Base-by-base conservation (phyloP, 176 grass and related monocot genomes). In the Coix lacrymajobi region DNA sequence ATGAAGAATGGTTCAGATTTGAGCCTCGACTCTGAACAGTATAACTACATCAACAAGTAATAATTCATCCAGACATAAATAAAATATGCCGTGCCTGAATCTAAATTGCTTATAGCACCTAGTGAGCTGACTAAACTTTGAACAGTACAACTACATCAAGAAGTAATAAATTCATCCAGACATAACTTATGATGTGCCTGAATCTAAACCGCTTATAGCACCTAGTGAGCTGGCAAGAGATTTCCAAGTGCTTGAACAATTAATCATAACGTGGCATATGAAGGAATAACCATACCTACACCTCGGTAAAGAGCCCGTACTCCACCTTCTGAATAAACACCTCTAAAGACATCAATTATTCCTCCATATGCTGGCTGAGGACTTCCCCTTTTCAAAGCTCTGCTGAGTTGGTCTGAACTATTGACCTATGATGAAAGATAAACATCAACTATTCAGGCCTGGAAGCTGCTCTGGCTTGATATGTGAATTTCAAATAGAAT, bases 251-350 rank as follows among this genome's bases (percentile, higher is more conserved):
- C 8, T 74, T 75, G 51, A 71, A 26, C 37, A 40, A 75, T 12
- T 81, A 49, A 66, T 37, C 6, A 79, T 78, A 45, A 49, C 25
- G 66, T 2, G 26, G 1, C 17, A 66, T 25, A 69, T 22, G 8
- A 58, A 56, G 11, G 1, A 17, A 71, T 66, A 82, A 85, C 6
- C 80, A 82, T 90, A 96, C 93, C 93, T 85, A 98, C 96, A 79
- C 92, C 96, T 66, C 96, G 92, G 79, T 95, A 98, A 9, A 98
- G 87, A 85, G 96, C 88, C 46, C 92, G 86, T 5, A 80, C 57
- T 70, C 92, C 96, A 88, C 91, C 96, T 89, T 95, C 92, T 44
- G 71, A 74, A 56, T 98, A 98, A 76, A 98, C 96, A 62, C 84
- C 36, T 85, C 73, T 91, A 82, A 98, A 98, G 17, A 98, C 96